phyloP scores from a whole-genome alignment of 495 filamentous ascomycete genomes.

The Penicillium egyptiacum region DNA sequence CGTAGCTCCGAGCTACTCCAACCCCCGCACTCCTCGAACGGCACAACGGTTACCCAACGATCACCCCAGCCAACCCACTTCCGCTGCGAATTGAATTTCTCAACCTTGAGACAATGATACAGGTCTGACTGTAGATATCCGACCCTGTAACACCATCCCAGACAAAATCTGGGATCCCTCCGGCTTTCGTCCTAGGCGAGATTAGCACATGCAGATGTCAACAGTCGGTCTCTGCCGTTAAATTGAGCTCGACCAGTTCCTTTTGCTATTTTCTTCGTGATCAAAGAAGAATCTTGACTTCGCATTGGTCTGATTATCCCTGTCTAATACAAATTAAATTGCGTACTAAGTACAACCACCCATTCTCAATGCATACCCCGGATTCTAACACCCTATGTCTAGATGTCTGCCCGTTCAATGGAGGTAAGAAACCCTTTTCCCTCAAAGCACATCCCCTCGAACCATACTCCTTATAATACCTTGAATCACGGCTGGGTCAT shows the following conservation, averaged over 20 bases:
- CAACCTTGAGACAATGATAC: constrained; percentile 6
- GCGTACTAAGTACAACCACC: background rate
- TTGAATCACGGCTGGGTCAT: background rate
- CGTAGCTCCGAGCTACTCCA: constrained; percentile 12
- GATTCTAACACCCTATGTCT: background rate
- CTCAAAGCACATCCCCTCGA: background rate
- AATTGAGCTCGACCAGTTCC: constrained; percentile 14
- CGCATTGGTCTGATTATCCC: background rate
- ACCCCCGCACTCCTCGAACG: constrained; percentile 12
- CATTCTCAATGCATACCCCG: background rate
- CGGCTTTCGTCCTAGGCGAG: constrained; percentile 3
- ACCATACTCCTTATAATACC: background rate
- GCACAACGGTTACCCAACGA: constrained; percentile 2
- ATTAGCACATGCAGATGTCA: constrained; percentile 16
- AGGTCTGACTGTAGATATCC: constrained; percentile 9
- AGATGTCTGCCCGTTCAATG: constrained; percentile 7
- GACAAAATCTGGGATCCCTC: background rate
- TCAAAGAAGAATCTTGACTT: background rate
- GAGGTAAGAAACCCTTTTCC: constrained; percentile 9
- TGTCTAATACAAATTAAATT: constrained; percentile 2
- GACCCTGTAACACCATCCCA: constrained; percentile 8
- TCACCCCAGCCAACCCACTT: background rate
- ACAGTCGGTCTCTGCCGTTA: constrained; percentile 4
- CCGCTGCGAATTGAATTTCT: background rate
- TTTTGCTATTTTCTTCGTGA: constrained; percentile 3